Base-by-base conservation (phyloP, 441 rosid species). In the Omphalea diandra region DNA sequence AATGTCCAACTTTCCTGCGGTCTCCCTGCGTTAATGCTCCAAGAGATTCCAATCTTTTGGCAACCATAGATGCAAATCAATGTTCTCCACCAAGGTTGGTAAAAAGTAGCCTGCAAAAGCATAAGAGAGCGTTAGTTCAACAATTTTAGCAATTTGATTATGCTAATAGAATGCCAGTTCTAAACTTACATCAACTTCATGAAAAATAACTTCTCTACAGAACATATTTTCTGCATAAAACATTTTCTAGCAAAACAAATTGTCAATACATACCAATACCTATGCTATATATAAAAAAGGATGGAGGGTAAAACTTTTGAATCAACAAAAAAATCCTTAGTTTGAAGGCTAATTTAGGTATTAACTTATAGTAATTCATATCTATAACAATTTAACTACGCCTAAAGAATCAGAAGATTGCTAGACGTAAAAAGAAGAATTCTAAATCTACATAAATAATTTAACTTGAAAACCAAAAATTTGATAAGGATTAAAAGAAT, bases 11-110 rank as follows among this genome's bases (percentile, higher is more conserved):
- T 79, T 75, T 85, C 99, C 98, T 87, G 71, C 99, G 95, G 76
- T 95, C 99, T 71, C 98, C 99, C 76, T 95, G 99, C 70, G 99
- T 92, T 79, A 95, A 82, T 73, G 99, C 99, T 73, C 99, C 99
- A 70, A 95, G 96, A 63, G 96, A 87, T 81, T 89, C 98, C 77
- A 95, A 83, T 79, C 99, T 85, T 90, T 95, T 93, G 63, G 99
- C 99, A 74, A 95, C 98, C 69, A 95, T 89, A 69, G 99, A 95
- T 75, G 99, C 99, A 88, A 95, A 95, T 64, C 99, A 97, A 15
- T 98, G 97, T 69, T 95, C 99, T 70, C 99, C 99, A 76, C 98
- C 97, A 62, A 95, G 97, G 86, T 93, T 90, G 63, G 97, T 89
- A 71, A 95, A 95, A 33, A 95, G 85, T 63, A 95, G 76, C 82